These are phyloP conservation scores for Diplocarpon rosae DNA, from an alignment of 2,329 filamentous ascomycete species.

Conservation along the genomic window DNA sequence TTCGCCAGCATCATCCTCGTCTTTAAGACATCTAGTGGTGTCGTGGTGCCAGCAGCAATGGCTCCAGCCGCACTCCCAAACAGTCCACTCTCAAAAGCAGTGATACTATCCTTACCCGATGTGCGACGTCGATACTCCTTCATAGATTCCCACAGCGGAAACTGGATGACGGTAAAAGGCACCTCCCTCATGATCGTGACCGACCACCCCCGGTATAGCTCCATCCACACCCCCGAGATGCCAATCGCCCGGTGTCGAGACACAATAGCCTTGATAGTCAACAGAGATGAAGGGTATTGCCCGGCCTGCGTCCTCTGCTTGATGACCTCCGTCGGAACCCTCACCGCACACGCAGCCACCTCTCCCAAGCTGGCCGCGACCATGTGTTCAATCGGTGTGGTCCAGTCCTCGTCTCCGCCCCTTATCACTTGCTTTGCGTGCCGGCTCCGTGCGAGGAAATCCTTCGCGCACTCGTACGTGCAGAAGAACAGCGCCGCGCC, in stretches of 20 bases:
- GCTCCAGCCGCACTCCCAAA: constrained; percentile 79
- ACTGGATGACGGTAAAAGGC: constrained; percentile 94
- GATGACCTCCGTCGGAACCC: constrained; percentile 91
- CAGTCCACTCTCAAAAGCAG: constrained; percentile 67
- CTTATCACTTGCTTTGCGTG: constrained; percentile 17
- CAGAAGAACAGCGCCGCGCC: constrained; percentile 96
- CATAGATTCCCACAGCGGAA: constrained; percentile 90
- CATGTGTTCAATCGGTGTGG: constrained; percentile 54
- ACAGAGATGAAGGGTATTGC: constrained; percentile 59
- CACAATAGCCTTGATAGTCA: constrained; percentile 61
- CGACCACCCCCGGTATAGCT: constrained; percentile 83
- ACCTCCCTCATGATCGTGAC: constrained; percentile 94
- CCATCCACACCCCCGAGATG: constrained; percentile 54
- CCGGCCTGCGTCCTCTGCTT: constrained; percentile 93
- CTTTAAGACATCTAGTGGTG: constrained; percentile 92
- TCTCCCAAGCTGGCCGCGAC: constrained; percentile 77
- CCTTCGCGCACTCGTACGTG: constrained; percentile 74
- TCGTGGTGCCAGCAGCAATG: constrained; percentile 78
- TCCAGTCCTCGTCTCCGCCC: constrained; percentile 20
- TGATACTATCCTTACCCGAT: constrained; percentile 38
- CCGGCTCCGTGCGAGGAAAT: constrained; percentile 31
- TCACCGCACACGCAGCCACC: constrained; percentile 79
- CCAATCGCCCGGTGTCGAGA: constrained; percentile 34
- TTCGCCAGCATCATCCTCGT: constrained; percentile 87
- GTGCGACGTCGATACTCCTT: constrained; percentile 55